Conservation (phyloP, 805 yeast genomes). For the Kluyveromyces siamensis region DNA sequence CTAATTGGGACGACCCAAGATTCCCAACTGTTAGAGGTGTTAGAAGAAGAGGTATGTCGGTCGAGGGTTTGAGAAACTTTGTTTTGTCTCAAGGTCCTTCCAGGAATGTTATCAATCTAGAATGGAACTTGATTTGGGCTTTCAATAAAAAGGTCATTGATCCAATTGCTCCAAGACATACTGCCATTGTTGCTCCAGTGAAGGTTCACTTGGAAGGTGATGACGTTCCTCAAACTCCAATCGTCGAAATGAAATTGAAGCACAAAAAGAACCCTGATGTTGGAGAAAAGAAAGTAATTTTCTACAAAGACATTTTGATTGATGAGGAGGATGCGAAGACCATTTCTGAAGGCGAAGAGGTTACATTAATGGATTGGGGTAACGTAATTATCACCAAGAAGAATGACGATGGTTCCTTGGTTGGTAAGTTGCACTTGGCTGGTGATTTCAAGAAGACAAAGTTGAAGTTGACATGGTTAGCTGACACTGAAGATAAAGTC, state of each 20-base stretch:
- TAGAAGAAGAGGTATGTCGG: slow-evolving; percentile 99
- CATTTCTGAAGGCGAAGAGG: slow-evolving; percentile 75
- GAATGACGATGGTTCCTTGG: slow-evolving; percentile 55
- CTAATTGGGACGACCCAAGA: slow-evolving; percentile 98
- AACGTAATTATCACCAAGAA: slow-evolving; percentile 73
- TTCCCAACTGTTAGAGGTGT: slow-evolving; percentile 99
- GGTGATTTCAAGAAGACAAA: slow-evolving; percentile 97
- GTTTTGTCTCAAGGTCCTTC: slow-evolving; percentile 97
- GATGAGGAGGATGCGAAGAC: slow-evolving; percentile 83
- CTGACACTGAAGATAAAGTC: slow-evolving; percentile 64
- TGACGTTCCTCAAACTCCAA: slow-evolving; percentile 58
- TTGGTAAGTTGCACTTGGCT: slow-evolving; percentile 76
- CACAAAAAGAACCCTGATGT: slow-evolving; percentile 93
- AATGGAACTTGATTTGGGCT: slow-evolving; percentile 98
- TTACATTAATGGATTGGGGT: slow-evolving; percentile 99
- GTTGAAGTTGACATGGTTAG: slow-evolving; percentile 92
- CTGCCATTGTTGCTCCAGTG: slow-evolving; percentile 74
- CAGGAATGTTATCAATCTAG: slow-evolving; percentile 90
- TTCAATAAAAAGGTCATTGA: slow-evolving; percentile 94
- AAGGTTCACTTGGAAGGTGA: slow-evolving; percentile 46
- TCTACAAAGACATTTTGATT: slow-evolving; percentile 52
- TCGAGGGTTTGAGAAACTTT: slow-evolving; percentile 92
- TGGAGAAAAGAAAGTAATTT: slow-evolving; percentile 74
- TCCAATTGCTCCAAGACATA: slow-evolving; percentile 93
- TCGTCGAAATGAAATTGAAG: slow-evolving; percentile 69